Conservation (phyloP, 148 eudicot genomes). For the Vaccinium darrowii region DNA sequence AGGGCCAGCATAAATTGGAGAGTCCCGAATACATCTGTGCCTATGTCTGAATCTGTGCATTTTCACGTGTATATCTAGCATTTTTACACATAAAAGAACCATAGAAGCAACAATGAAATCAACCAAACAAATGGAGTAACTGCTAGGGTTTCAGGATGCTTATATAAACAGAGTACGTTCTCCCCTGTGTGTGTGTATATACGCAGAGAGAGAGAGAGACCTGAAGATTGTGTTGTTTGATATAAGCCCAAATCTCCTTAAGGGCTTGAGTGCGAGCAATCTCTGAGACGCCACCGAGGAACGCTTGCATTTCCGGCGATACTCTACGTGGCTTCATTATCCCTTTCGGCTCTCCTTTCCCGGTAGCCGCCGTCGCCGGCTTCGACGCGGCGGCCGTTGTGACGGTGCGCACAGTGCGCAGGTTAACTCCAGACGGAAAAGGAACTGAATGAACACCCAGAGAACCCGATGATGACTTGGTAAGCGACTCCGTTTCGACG, state of each 20-base stretch:
- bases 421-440: slow-evolving; percentile 3
- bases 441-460: neutral
- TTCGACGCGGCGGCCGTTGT: slow-evolving; percentile 18
- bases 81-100: neutral
- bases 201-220: slow-evolving; percentile 28
- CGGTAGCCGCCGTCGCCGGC: slow-evolving; percentile 31
- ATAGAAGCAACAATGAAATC: neutral
- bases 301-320: slow-evolving; percentile 64
- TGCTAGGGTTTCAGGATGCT: neutral
- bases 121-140: neutral
- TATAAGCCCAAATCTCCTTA: slow-evolving; percentile 79
- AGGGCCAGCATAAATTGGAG: neutral
- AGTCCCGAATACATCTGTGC: no score
- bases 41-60: neutral
- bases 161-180: neutral
- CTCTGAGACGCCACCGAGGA: slow-evolving; percentile 64
- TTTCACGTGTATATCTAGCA: neutral
- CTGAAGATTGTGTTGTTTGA: slow-evolving; percentile 79
- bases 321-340: slow-evolving; percentile 77
- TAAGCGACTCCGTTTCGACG: slow-evolving; percentile 21
- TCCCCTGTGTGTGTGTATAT: neutral
- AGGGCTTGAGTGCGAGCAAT: slow-evolving; percentile 73
- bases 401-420: neutral
- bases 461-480: neutral
- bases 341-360: slow-evolving; percentile 61